These are phyloP conservation scores for Fusarium secorum DNA, from an alignment of 2,329 filamentous ascomycete species.

Conservation along the genomic window DNA sequence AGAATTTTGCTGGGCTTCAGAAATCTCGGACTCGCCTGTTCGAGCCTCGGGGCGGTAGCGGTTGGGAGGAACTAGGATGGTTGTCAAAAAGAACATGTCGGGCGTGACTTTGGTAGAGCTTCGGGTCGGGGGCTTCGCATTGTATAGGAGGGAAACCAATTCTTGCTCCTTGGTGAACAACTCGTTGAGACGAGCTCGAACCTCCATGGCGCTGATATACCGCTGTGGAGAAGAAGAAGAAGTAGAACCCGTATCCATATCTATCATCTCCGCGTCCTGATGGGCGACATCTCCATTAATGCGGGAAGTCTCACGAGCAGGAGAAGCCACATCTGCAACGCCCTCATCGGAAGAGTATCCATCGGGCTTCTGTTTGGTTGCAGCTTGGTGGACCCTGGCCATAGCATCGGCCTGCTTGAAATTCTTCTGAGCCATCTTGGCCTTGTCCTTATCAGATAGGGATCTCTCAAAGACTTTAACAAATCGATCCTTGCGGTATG, in stretches of 20 bases:
- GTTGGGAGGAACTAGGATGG: conserved; percentile 89
- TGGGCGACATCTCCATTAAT: conserved; percentile 59
- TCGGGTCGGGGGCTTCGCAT: conserved; percentile 70
- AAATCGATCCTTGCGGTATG: conserved; percentile 87
- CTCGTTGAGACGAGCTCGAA: conserved; percentile 77
- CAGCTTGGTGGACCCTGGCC: conserved; percentile 50
- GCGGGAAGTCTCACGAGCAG: conserved; percentile 46
- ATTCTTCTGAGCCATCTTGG: conserved; percentile 74
- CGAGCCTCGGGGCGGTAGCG: conserved; percentile 87
- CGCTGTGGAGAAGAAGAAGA: conserved; percentile 59
- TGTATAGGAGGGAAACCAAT: conserved; percentile 84
- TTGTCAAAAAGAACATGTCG: conserved; percentile 94
- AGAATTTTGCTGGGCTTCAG: conserved; percentile 87
- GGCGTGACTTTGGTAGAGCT: conserved; percentile 67
- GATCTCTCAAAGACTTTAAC: conserved; percentile 94
- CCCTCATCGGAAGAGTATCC: conserved; percentile 70
- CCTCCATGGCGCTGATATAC: conserved; percentile 84
- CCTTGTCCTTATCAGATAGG: conserved; percentile 75
- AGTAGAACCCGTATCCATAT: conserved; percentile 42
- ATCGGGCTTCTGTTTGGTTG: conserved; percentile 51
- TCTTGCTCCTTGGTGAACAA: conserved; percentile 90
- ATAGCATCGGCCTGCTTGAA: conserved; percentile 77
- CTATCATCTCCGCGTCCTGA: conserved; percentile 46
- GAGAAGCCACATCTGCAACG: conserved; percentile 69
- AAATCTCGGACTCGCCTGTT: conserved; percentile 80